These are phyloP conservation scores for Xylaria sp. DNA, from an alignment of 2,329 filamentous ascomycete species.

Conservation along the genomic window DNA sequence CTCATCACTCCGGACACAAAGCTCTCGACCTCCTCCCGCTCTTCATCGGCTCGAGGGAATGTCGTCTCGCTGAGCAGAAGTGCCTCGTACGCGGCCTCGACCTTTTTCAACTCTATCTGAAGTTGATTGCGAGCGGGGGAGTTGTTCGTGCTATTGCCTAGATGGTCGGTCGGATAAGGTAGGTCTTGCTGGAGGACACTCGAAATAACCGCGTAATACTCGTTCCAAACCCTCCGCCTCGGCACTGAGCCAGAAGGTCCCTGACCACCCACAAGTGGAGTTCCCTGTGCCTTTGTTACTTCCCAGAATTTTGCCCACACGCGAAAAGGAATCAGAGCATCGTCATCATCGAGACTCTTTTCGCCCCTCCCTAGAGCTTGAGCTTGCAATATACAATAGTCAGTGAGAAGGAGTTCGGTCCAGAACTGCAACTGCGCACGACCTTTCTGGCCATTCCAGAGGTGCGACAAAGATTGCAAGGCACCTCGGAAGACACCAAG, in stretches of 20 bases:
- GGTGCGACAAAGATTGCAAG: constrained; percentile 64
- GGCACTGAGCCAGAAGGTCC: constrained; percentile 65
- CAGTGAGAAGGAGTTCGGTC: constrained; percentile 78
- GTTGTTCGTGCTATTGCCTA: constrained; percentile 50
- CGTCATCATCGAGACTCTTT: constrained; percentile 56
- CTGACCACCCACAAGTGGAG: constrained; percentile 57
- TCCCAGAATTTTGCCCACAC: constrained; percentile 76
- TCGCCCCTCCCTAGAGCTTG: constrained; percentile 60
- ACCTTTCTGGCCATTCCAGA: constrained; percentile 57
- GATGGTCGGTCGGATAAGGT: constrained; percentile 60
- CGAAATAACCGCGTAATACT: constrained; percentile 83
- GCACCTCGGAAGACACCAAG: constrained; percentile 70
- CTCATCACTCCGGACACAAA: constrained; percentile 80
- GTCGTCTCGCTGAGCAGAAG: constrained; percentile 77
- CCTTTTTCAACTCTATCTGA: constrained; percentile 76
- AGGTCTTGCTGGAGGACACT: constrained; percentile 72
- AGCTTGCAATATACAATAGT: constrained; percentile 73
- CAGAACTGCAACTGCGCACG: constrained; percentile 74
- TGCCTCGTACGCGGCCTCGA: constrained; percentile 80
- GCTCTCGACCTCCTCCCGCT: constrained; percentile 77
- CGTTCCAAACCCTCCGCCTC: constrained; percentile 76
- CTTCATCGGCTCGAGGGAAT: constrained; percentile 84
- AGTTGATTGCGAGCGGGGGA: constrained; percentile 67
- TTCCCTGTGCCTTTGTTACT: constrained; percentile 46
- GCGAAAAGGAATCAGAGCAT: constrained; percentile 63